Conservation (phyloP, 441 rosid genomes). For the Croton laevigatus region DNA sequence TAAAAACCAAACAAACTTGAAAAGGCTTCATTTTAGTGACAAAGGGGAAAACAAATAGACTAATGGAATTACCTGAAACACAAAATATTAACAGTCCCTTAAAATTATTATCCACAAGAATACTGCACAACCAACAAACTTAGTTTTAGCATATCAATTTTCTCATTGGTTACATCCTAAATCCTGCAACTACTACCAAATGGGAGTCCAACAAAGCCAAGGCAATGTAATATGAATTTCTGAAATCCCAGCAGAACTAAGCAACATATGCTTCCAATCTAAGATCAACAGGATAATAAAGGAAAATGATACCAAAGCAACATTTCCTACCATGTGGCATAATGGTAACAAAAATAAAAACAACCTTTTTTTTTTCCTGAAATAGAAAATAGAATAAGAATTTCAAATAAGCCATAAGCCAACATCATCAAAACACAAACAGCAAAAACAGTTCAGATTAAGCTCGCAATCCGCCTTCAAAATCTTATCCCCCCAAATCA, state of each 20-base stretch:
- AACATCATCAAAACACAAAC: background rate
- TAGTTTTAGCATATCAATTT: background rate
- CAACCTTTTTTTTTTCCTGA: background rate
- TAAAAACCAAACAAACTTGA: background rate
- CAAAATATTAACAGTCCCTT: background rate
- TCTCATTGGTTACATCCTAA: background rate
- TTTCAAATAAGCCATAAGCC: background rate
- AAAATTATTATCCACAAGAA: background rate
- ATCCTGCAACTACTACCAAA: background rate
- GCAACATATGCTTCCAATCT: background rate
- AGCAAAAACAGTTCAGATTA: background rate
- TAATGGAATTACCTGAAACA: slow-evolving; percentile 1
- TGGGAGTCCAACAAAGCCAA: background rate
- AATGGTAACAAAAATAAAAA: background rate
- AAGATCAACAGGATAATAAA: background rate
- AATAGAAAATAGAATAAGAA: background rate
- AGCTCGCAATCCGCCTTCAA: background rate
- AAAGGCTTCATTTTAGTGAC: background rate
- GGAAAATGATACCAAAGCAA: background rate
- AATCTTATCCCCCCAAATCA: background rate
- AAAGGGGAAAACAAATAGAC: background rate
- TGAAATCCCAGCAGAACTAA: background rate
- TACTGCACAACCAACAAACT: background rate
- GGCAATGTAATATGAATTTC: background rate
- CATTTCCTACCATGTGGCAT: slow-evolving; percentile 3